phyloP scores from a whole-genome alignment of 1,139 yeast species.

The Yamadazyma diospyri region DNA sequence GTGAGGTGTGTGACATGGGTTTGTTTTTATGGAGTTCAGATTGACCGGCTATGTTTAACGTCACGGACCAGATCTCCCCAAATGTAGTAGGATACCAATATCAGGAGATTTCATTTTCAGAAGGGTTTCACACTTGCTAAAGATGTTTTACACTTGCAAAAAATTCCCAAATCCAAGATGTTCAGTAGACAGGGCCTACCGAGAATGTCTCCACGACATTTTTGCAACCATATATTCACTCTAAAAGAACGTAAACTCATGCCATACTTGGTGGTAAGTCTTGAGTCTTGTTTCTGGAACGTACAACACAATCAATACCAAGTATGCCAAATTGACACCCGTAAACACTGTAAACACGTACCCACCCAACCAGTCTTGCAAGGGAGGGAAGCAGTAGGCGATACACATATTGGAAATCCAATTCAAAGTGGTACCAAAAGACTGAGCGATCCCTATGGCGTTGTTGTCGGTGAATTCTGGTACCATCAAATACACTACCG shows the following conservation, averaged over 20 bases:
- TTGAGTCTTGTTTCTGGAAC: conserved; percentile 36
- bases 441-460: conserved; percentile 79
- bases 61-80: too few relatives aligned
- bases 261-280: conserved; percentile 30
- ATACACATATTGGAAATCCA: conserved; percentile 81
- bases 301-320: conserved; percentile 17
- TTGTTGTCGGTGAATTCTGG: conserved; percentile 75
- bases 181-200: too few relatives aligned
- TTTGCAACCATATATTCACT: too few relatives aligned
- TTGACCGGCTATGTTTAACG: too few relatives aligned
- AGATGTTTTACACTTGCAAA: too few relatives aligned
- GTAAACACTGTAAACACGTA: conserved; percentile 29
- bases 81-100: too few relatives aligned
- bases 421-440: conserved; percentile 80
- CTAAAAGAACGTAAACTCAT: conserved; percentile 6
- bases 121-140: too few relatives aligned
- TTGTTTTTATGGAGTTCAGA: too few relatives aligned
- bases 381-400: conserved; percentile 69
- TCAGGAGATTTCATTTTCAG: too few relatives aligned
- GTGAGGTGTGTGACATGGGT: too few relatives aligned
- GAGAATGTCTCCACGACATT: too few relatives aligned
- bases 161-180: too few relatives aligned
- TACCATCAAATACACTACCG: conserved; percentile 80
- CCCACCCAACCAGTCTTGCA: conserved; percentile 26
- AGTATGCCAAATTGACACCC: conserved; percentile 19